These are phyloP conservation scores for Sisymbrium irio DNA, from an alignment of 345 rosid genomes.

Conservation along the genomic window DNA sequence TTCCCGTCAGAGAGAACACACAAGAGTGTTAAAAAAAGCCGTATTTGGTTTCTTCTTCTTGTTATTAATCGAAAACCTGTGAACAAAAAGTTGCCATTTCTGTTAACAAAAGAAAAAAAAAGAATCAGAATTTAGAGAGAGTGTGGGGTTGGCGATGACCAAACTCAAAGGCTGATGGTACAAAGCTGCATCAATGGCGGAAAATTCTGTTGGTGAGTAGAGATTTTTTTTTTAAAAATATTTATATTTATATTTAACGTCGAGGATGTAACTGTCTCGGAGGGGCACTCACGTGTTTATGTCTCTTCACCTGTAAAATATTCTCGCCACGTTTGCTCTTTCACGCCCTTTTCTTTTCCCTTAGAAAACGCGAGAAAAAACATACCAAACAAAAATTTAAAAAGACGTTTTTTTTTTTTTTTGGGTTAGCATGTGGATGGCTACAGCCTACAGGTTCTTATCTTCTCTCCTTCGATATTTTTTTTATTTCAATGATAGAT, in stretches of 20 bases:
- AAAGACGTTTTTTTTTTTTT: not conserved
- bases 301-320: slow-evolving; percentile 38
- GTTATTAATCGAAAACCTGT: not conserved
- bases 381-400: too few species aligned
- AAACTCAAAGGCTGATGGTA: not conserved
- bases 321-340: slow-evolving; percentile 36
- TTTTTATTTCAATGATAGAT: slow-evolving; percentile 1
- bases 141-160: slow-evolving; percentile 1
- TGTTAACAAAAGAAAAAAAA: not conserved
- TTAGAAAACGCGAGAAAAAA: slow-evolving; percentile 21
- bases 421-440: slow-evolving; percentile 12
- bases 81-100: not conserved
- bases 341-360: not conserved
- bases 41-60: too few species aligned
- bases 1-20: too few species aligned
- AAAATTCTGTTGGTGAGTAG: slow-evolving; percentile 16
- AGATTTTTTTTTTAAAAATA: not conserved
- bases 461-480: slow-evolving; percentile 17
- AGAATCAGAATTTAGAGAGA: not conserved
- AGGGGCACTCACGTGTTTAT: slow-evolving; percentile 32
- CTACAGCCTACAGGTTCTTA: slow-evolving; percentile 8
- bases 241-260: not conserved
- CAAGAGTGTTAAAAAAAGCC: not conserved
- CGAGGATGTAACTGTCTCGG: slow-evolving; percentile 11
- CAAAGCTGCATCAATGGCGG: slow-evolving; percentile 29